Conservation (phyloP, 371 early-diverging fungal genomes). For the Mucor piriformis region DNA sequence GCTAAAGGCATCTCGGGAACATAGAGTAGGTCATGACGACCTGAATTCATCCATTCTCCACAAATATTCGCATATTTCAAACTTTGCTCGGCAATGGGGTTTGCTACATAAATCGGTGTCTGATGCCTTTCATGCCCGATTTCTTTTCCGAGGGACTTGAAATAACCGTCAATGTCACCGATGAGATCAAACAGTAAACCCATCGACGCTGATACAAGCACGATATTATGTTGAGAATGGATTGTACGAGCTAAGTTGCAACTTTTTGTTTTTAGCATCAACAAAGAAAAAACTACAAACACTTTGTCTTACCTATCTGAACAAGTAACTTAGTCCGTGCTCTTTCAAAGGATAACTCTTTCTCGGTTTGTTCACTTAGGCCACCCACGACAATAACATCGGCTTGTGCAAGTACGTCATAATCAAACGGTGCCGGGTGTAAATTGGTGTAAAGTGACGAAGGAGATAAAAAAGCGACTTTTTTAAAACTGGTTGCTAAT, state of each 20-base stretch:
- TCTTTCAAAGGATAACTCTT: conserved; percentile 21
- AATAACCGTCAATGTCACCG: conserved; percentile 56
- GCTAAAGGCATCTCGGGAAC: conserved; percentile 58
- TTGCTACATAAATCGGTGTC: conserved; percentile 71
- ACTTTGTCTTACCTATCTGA: conserved; percentile 35
- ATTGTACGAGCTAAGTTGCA: conserved; percentile 53
- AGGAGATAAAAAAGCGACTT: conserved; percentile 68
- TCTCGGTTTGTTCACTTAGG: conserved; percentile 22
- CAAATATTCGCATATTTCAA: conserved; percentile 84
- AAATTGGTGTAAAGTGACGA: conserved; percentile 63
- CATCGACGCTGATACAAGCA: conserved; percentile 70
- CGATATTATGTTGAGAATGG: conserved; percentile 66
- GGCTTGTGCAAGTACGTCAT: conserved; percentile 55
- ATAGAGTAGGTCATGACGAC: conserved; percentile 61
- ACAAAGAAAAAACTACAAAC: not conserved
- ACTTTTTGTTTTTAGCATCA: too few relatives aligned
- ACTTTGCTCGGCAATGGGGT: conserved; percentile 77
- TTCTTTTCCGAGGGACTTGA: conserved; percentile 51
- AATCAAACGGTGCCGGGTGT: conserved; percentile 75
- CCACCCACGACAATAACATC: conserved; percentile 60
- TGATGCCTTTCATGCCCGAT: conserved; percentile 39
- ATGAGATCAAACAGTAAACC: conserved; percentile 81
- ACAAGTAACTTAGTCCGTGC: conserved; percentile 27
- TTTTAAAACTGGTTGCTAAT: conserved; percentile 62
- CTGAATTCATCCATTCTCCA: conserved; percentile 84